Conservation (phyloP, 148 eudicot species). For the Nepenthes mirabilis region DNA sequence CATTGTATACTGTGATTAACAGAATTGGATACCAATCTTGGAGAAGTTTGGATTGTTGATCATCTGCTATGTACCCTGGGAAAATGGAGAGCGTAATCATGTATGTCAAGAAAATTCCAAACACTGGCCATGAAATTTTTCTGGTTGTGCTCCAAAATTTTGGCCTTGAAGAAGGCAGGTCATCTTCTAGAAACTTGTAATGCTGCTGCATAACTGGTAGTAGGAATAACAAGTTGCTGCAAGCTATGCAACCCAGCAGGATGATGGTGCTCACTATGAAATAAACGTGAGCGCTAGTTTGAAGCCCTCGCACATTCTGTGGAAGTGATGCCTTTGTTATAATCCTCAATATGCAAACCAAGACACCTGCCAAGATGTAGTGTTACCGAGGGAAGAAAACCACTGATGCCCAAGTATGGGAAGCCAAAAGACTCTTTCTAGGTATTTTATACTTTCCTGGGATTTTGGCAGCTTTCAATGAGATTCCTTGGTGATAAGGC, state of each 20-base stretch:
- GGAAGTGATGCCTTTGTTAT: conserved; percentile 4
- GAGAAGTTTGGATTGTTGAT: conserved; percentile 8
- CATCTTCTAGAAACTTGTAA: not conserved
- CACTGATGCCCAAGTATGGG: no score
- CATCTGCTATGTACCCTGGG: conserved; percentile 14
- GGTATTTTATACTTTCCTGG: no score
- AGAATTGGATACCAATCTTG: conserved; percentile 15
- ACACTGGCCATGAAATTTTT: conserved; percentile 4
- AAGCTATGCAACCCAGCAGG: conserved; percentile 8
- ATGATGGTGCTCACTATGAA: conserved; percentile 7
- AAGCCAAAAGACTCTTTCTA: no score
- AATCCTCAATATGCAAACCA: conserved; percentile 9
- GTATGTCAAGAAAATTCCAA: conserved; percentile 4
- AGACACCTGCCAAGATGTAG: conserved; percentile 5
- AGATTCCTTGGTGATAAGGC: no score
- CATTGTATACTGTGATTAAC: conserved; percentile 10
- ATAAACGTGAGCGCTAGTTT: conserved; percentile 11
- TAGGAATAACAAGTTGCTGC: conserved; percentile 6
- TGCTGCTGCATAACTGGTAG: conserved; percentile 6
- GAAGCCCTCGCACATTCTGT: conserved; percentile 2
- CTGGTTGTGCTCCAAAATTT: conserved; percentile 6
- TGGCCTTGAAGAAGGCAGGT: not conserved
- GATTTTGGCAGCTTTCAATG: no score
- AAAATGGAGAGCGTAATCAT: conserved; percentile 12
- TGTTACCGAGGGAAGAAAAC: not conserved